These are phyloP conservation scores for Dicorynia guianensis DNA, from an alignment of 306 rosid species.

Conservation along the genomic window DNA sequence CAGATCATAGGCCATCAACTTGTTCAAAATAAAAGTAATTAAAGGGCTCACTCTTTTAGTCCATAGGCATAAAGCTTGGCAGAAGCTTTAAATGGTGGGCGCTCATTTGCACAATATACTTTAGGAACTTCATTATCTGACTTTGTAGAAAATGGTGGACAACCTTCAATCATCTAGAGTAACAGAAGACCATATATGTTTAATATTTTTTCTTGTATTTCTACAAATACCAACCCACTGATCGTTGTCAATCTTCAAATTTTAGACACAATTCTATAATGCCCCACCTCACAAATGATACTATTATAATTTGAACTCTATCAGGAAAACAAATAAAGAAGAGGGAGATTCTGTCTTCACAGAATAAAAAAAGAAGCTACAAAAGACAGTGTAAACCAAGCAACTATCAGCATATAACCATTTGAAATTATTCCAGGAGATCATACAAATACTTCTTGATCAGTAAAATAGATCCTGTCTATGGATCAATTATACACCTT, in stretches of 20 bases:
- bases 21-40: constrained; percentile 27
- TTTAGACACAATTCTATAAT: constrained; percentile 4
- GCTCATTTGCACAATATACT: constrained; percentile 54
- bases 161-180: constrained; percentile 67
- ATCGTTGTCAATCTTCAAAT: constrained; percentile 30
- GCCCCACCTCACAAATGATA: constrained; percentile 10
- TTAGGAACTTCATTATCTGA: constrained; percentile 64
- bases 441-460: constrained; percentile 8
- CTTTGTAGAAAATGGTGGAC: constrained; percentile 50
- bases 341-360: background rate
- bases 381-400: background rate
- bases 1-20: constrained; percentile 7
- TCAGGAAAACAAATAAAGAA: background rate
- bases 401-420: constrained; percentile 3
- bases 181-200: constrained; percentile 36
- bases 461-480: constrained; percentile 4
- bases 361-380: background rate
- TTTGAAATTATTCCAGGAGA: constrained; percentile 1
- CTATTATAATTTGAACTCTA: constrained; percentile 11
- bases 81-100: constrained; percentile 55
- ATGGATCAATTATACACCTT: constrained; percentile 13
- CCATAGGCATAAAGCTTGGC: constrained; percentile 56
- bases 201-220: constrained; percentile 31
- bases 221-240: constrained; percentile 24
- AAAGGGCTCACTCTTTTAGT: constrained; percentile 53